These are phyloP conservation scores for Stygiomarasmius scandens DNA, from an alignment of 1,284 basidiomycete species.

Conservation along the genomic window DNA sequence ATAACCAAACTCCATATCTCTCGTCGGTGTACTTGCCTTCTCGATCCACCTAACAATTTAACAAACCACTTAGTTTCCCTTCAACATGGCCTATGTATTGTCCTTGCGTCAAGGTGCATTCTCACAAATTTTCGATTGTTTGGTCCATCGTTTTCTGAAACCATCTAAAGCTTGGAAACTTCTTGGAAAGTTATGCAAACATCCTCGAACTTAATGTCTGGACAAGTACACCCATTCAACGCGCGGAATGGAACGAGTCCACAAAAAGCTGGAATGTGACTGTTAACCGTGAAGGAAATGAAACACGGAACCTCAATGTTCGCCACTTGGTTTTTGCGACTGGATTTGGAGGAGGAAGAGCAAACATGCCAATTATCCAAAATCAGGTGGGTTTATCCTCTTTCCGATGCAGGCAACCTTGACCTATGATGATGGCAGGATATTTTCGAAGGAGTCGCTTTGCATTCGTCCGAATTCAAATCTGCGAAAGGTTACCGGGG, in stretches of 20 bases:
- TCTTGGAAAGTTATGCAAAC: constrained; percentile 56
- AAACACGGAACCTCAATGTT: constrained; percentile 44
- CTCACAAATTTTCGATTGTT: no score
- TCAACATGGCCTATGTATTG: constrained; percentile 51
- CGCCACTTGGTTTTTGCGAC: constrained; percentile 53
- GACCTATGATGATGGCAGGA: constrained; percentile 27
- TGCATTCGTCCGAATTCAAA: constrained; percentile 48
- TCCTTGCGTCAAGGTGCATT: constrained; percentile 41
- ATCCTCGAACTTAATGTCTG: constrained; percentile 57
- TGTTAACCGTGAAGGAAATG: constrained; percentile 43
- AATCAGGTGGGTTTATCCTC: constrained; percentile 18
- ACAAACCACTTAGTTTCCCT: constrained; percentile 37
- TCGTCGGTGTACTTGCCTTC: constrained; percentile 26
- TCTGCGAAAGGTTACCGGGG: constrained; percentile 43
- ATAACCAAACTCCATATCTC: constrained; percentile 43
- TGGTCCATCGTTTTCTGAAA: no score
- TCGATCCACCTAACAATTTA: neutral
- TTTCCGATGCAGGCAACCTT: neutral
- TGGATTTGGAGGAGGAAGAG: constrained; percentile 49
- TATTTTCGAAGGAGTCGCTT: constrained; percentile 44
- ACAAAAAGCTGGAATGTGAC: constrained; percentile 47
- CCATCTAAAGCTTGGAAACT: constrained; percentile 48
- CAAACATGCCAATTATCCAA: constrained; percentile 44
- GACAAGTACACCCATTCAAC: constrained; percentile 43
- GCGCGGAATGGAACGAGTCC: constrained; percentile 38